These are phyloP conservation scores for Rhodosporidiobolus sp. DNA, from an alignment of 768 basidiomycete species.

Conservation along the genomic window DNA sequence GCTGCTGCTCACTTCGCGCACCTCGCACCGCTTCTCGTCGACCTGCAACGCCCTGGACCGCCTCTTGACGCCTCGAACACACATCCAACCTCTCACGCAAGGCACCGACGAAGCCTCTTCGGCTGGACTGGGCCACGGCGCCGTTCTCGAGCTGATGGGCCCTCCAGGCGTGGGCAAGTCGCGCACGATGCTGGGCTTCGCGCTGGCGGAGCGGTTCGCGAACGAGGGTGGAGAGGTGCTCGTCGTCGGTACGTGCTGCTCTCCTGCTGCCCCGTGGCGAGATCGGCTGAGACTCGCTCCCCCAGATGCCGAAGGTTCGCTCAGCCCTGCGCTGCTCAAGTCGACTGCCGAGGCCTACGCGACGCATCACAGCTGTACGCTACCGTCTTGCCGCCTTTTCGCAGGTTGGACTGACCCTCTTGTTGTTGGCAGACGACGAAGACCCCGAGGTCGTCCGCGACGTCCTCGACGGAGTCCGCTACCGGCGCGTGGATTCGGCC, in stretches of 20 bases:
- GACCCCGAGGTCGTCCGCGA: neutral
- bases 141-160: slow-evolving; percentile 25
- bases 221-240: slow-evolving; percentile 11
- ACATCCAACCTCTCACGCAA: neutral
- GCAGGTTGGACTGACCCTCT: fast-evolving
- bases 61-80: slow-evolving; percentile 15
- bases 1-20: slow-evolving; percentile 11
- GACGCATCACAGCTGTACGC: slow-evolving; percentile 12
- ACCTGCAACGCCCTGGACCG: slow-evolving; percentile 20
- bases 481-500: slow-evolving; percentile 27
- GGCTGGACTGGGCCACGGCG: slow-evolving; percentile 8
- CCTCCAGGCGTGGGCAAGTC: slow-evolving; percentile 31
- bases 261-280: too few relatives aligned
- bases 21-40: slow-evolving; percentile 19
- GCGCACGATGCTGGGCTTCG: slow-evolving; percentile 18
- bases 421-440: neutral
- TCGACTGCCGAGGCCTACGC: slow-evolving; percentile 1
- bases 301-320: slow-evolving; percentile 15
- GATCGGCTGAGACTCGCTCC: neutral
- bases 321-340: slow-evolving; percentile 13
- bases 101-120: neutral
- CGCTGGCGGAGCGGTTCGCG: slow-evolving; percentile 10
- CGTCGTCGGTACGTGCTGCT: slow-evolving; percentile 9
- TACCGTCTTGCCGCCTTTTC: neutral
- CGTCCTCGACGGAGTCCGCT: neutral